phyloP scores from a whole-genome alignment of 495 filamentous ascomycete species.

The Filosporella fistucella region DNA sequence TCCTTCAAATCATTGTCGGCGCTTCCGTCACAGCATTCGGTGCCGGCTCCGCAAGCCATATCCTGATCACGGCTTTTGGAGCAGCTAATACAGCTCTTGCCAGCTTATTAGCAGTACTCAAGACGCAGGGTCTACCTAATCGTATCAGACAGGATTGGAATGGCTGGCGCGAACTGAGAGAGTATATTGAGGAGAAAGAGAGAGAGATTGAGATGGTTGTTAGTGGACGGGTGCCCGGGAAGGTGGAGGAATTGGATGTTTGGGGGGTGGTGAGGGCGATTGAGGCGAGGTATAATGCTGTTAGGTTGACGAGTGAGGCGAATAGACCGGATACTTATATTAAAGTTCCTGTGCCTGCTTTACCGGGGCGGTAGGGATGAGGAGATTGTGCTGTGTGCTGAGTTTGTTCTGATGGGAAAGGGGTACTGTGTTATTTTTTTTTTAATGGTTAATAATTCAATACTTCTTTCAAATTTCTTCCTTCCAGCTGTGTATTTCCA shows the following conservation, averaged over 20 bases:
- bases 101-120: conserved; percentile 27
- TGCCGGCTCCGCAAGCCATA: conserved; percentile 11
- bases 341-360: conserved; percentile 3
- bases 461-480: no score
- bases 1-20: conserved; percentile 27
- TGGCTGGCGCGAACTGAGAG: conserved; percentile 23
- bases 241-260: conserved; percentile 6
- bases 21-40: conserved; percentile 29
- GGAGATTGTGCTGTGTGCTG: background rate
- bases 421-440: no score
- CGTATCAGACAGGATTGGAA: conserved; percentile 28
- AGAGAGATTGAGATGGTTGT: conserved; percentile 19
- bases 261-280: conserved; percentile 8
- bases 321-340: conserved; percentile 21
- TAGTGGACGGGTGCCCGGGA: conserved; percentile 1
- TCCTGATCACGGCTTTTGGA: conserved; percentile 25
- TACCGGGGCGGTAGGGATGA: background rate
- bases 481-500: no score
- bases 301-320: conserved; percentile 11
- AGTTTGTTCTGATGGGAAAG: background rate
- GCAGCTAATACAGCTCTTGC: conserved; percentile 31
- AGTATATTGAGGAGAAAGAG: conserved; percentile 27
- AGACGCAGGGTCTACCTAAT: conserved; percentile 28
- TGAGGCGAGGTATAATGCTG: conserved; percentile 12
- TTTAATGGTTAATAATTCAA: no score